Evolutionary conservation across 306 rosid species (phyloP), one percentile per base, ranked within the genome.

Genomic region (Gastrolobium bilobum): DNA sequence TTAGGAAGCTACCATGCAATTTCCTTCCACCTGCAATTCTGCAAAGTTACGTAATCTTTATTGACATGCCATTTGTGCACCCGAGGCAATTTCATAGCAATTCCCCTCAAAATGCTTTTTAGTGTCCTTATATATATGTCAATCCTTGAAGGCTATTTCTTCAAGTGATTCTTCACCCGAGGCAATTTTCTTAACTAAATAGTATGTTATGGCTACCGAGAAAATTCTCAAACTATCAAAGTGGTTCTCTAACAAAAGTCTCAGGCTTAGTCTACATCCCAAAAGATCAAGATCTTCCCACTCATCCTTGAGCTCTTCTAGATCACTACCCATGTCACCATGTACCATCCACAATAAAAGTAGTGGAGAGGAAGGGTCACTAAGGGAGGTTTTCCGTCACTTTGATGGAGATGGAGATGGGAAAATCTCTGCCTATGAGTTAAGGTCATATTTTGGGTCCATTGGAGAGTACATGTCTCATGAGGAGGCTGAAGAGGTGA

Each of bases 381-480:
- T 88, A 2, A 73, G 68, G 44, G 87, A 85, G 47, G 97, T 86
- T 14, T 92, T 92, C 47, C 71, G 83, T 20, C 69, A 80, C 52
- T 92, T 92, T 6, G 95, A 92, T 13, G 69, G 75, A 2, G 76
- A 90, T 42, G 88, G 89, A 3, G 97, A 92, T 39, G 97, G 91
- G 0, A 88, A 92, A 60, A 88, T 92, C 30, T 90, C 93, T 0
- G 89, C 95, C 54, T 37, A 48, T 2, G 97, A 92, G 10, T 77
- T 92, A 5, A 69, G 93, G 43, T 83, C 90, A 4, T 92, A 90
- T 81, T 87, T 92, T 10, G 88, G 89, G 0, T 92, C 97, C 4
- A 59, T 90, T 50, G 95, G 91, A 1, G 97, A 92, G 76, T 56
- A 88, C 65, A 51, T 92, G 88, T 82, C 97, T 0, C 71, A 54